A percentile compares a stretch with the other conserved stretches of the same genome.
Conservation (phyloP, 495 filamentous ascomycete species). For the Stereocaulon alpinum region DNA sequence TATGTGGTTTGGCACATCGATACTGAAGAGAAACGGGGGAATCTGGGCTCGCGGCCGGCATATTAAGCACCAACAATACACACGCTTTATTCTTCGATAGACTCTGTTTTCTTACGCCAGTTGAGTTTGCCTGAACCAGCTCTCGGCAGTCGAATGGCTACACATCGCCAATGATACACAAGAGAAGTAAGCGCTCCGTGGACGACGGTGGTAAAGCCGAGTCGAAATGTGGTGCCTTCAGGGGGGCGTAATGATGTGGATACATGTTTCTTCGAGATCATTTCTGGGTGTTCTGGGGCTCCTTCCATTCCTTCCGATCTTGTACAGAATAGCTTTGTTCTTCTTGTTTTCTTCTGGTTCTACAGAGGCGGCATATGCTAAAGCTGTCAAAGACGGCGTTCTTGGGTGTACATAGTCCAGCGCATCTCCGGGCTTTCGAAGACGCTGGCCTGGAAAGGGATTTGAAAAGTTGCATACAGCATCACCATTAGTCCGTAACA, state of each 20-base stretch:
- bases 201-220: background rate
- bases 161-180: constrained; percentile 1
- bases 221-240: background rate
- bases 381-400: background rate
- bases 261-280: background rate
- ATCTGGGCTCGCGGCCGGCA: constrained; percentile 35
- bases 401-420: constrained; percentile 3
- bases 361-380: background rate
- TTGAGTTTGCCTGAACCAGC: background rate
- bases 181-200: background rate
- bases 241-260: constrained; percentile 2
- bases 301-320: constrained; percentile 1
- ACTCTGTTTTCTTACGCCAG: background rate
- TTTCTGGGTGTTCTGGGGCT: constrained; percentile 1
- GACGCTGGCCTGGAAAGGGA: background rate
- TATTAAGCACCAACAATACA: constrained; percentile 7
- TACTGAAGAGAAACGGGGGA: constrained; percentile 93
- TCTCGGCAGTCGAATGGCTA: constrained; percentile 1
- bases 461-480: background rate
- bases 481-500: background rate
- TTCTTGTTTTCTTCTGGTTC: background rate
- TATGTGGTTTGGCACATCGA: constrained; percentile 99
- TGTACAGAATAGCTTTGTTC: constrained; percentile 4
- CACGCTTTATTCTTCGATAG: background rate
- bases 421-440: background rate